These are phyloP conservation scores for Erodium trifolium DNA, from an alignment of 441 rosid species.

Conservation along the genomic window DNA sequence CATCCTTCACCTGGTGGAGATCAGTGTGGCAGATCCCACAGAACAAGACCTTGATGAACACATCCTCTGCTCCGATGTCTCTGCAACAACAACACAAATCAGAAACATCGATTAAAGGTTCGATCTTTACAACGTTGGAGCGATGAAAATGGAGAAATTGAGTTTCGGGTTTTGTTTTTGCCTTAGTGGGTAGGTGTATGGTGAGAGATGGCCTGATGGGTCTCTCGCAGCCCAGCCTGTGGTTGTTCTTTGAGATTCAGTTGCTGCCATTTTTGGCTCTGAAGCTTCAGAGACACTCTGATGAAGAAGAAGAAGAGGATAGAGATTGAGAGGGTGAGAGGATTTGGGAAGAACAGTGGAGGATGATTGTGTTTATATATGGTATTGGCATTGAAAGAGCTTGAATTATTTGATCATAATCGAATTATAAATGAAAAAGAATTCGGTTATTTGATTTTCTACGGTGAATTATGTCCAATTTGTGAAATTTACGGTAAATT, in stretches of 20 bases:
- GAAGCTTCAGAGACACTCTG: too few species aligned
- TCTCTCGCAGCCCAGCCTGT: conserved; percentile 84
- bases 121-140: neutral
- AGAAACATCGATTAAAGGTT: neutral
- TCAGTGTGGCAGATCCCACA: conserved; percentile 69
- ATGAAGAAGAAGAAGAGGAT: too few species aligned
- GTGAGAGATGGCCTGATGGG: conserved; percentile 61
- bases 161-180: conserved; percentile 8
- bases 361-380: too few species aligned
- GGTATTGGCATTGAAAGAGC: too few species aligned
- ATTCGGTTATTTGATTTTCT: too few species aligned
- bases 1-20: conserved; percentile 51
- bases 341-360: too few species aligned
- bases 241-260: conserved; percentile 25
- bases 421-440: too few species aligned
- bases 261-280: conserved; percentile 45
- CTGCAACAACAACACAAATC: conserved; percentile 21
- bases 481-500: too few species aligned
- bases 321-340: too few species aligned
- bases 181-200: conserved; percentile 71
- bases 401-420: too few species aligned
- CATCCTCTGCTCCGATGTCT: conserved; percentile 52
- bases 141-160: neutral
- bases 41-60: conserved; percentile 33
- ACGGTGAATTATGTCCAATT: too few species aligned